Evolutionary conservation across 768 basidiomycete genomes (phyloP), one percentile per base, ranked within the genome.

Genomic region (Lactifluus rugatus): DNA sequence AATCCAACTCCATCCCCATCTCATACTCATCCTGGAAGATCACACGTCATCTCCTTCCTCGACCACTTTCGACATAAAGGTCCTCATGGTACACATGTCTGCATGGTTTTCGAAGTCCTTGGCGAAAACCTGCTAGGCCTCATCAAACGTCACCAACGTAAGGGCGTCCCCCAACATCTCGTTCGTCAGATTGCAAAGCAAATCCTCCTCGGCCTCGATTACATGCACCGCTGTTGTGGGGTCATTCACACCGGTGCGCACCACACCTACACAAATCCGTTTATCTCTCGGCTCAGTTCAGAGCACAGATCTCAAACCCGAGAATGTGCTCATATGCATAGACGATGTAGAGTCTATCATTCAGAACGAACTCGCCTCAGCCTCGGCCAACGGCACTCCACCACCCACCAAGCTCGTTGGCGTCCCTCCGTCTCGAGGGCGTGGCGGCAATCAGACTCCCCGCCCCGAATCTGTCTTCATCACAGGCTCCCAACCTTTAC

Each of bases 71-170:
- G 86, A 26, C 96, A 98, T 73, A 89, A 88, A 61, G 96, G 96
- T 1, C 93, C 93, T 10, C 96, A 99, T 70, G 96, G 96, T 37
- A 86, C 82, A 16, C 96, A 99, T 72, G 89, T 99, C 65, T 98
- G 96, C 79, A 98, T 99, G 96, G 93, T 96, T 14, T 97, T 97
- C 67, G 96, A 99, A 71, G 96, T 98, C 25, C 81, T 99, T 9
- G 96, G 95, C 60, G 95, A 99, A 74, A 97, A 95, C 70, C 77
- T 99, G 2, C 81, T 98, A 2, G 93, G 88, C 5, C 81, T 99
- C 66, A 96, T 98, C 80, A 97, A 96, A 73, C 83, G 95, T 11
- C 93, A 98, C 75, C 94, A 98, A 76, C 93, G 93, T 75, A 93
- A 95, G 66, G 95, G 95, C 63, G 94, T 98, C 1, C 94, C 95